Percentiles rank a stretch among this genome's conserved stretches.
phyloP scores from a whole-genome alignment of 1,284 basidiomycete genomes.

The Chiua sp. region DNA sequence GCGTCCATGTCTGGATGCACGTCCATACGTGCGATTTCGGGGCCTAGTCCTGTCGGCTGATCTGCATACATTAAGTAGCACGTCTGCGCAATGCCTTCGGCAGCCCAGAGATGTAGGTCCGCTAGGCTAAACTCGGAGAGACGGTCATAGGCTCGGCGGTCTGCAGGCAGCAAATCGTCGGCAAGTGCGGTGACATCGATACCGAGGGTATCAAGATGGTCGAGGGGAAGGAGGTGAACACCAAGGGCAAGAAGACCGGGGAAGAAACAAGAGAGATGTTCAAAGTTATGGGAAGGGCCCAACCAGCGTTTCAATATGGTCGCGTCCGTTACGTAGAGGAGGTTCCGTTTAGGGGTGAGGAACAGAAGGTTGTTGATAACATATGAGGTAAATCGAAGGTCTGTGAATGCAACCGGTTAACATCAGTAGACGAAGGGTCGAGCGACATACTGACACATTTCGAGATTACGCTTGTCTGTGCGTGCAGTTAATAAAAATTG shows the following conservation, averaged over 20 bases:
- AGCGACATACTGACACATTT: conserved; percentile 59
- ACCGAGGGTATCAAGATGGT: conserved; percentile 47
- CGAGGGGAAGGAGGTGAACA: too few relatives aligned
- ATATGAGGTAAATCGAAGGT: conserved; percentile 62
- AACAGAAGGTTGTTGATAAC: conserved; percentile 70
- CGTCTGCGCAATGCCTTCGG: too few relatives aligned
- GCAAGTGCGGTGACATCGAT: conserved; percentile 46
- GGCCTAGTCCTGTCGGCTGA: conserved; percentile 61
- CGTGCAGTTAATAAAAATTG: too few relatives aligned
- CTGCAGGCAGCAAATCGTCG: conserved; percentile 40
- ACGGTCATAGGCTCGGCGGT: too few relatives aligned
- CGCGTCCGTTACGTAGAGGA: conserved; percentile 51
- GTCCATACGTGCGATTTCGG: conserved; percentile 58
- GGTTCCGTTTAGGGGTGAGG: too few relatives aligned
- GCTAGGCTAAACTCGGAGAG: too few relatives aligned
- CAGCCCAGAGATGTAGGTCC: too few relatives aligned
- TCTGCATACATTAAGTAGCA: conserved; percentile 72
- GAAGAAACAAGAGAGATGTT: conserved; percentile 81
- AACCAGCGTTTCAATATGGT: conserved; percentile 35
- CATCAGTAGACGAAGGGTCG: neutral
- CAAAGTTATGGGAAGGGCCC: conserved; percentile 58
- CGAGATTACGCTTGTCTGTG: conserved; percentile 59
- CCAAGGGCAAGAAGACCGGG: conserved; percentile 78
- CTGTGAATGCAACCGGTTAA: conserved; percentile 40
- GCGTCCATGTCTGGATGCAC: conserved; percentile 21